Evolutionary conservation across 2,329 filamentous ascomycete genomes (phyloP), one percentile per base, ranked within the genome.

Genomic region (Madurella mycetomatis): DNA sequence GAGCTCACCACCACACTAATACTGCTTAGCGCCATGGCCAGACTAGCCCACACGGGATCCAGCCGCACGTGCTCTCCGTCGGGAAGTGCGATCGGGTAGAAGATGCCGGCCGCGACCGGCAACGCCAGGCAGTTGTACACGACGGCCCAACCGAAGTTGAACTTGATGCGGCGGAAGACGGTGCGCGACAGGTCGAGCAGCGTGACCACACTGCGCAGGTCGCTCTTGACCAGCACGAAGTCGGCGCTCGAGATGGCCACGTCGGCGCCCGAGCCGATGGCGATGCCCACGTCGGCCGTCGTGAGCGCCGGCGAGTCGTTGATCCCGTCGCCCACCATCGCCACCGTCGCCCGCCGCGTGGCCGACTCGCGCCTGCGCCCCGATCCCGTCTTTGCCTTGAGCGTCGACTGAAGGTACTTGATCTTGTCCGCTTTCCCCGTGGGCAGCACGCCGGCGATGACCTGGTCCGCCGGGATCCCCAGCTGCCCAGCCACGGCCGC

Each of bases 11-110:
- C 87, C 44, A 97, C 92, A 65, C 88, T 94, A 61, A 96, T 85
- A 69, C 88, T 92, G 70, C 91, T 96, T 69, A 92, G 71, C 25
- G 92, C 92, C 92, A 96, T 97, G 1, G 92, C 92, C 67, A 96
- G 72, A 61, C 85, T 87, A 5, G 92, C 92, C 92, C 92, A 96
- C 1, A 88, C 88, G 0, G 88, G 88, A 67, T 89, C 85, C 45
- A 92, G 72, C 56, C 81, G 74, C 17, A 90, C 71, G 66, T 87
- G 86, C 31, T 68, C 67, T 1, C 76, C 79, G 1, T 67, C 18
- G 2, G 30, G 64, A 3, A 75, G 76, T 50, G 64, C 67, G 45
- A 85, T 60, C 2, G 79, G 73, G 69, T 88, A 95, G 55, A 95
- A 73, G 39, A 86, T 87, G 1, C 90, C 90, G 0, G 90, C 90